Conservation (phyloP, 1,139 yeast species). For the Taphrina pruni region DNA sequence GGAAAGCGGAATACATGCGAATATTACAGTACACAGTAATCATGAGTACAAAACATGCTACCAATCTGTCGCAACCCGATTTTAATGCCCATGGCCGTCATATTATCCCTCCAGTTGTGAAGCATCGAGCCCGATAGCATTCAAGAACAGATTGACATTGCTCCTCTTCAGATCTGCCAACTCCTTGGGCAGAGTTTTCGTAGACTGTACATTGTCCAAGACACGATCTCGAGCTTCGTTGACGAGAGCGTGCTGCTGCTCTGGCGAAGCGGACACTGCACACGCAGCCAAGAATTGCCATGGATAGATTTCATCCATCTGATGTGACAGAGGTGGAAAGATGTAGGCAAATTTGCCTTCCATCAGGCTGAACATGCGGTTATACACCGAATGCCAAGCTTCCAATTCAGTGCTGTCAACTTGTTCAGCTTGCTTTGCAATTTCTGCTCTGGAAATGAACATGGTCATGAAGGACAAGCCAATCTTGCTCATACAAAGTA, state of each 20-base stretch:
- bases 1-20: no score
- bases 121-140: conserved; percentile 95
- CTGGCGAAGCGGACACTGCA: conserved; percentile 88
- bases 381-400: conserved; percentile 84
- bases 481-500: conserved; percentile 78
- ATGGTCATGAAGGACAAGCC: conserved; percentile 89
- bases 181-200: conserved; percentile 68
- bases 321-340: conserved; percentile 62
- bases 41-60: conserved; percentile 5
- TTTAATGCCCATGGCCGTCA: background rate
- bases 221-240: conserved; percentile 93
- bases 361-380: conserved; percentile 75
- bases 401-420: conserved; percentile 59
- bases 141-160: conserved; percentile 88
- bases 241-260: conserved; percentile 91
- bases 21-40: background rate
- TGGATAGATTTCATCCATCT: conserved; percentile 79
- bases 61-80: background rate
- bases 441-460: conserved; percentile 87
- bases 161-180: conserved; percentile 66
- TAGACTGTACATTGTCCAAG: conserved; percentile 83
- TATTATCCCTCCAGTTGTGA: conserved; percentile 52
- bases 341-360: conserved; percentile 78
- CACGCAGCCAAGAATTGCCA: conserved; percentile 98
- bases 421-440: conserved; percentile 77